Conservation (phyloP, 371 early-diverging fungal genomes). For the Apophysomyces ossiformis region DNA sequence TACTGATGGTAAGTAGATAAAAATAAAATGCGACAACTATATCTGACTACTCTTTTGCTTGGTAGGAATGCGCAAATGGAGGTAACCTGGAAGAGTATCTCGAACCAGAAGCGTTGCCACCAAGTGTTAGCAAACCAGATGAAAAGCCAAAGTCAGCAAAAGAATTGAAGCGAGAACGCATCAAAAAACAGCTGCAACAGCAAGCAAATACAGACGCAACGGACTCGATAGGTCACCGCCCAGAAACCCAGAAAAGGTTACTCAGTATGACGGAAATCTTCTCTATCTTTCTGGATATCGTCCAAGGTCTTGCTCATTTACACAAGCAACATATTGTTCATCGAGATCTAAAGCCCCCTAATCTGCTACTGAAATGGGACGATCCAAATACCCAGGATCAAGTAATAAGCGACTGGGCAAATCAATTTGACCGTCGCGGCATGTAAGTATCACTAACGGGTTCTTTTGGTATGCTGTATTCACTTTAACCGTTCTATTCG, state of each 20-base stretch:
- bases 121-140: slow-evolving; percentile 1
- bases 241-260: slow-evolving; percentile 32
- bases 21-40: not conserved
- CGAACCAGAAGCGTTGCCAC: slow-evolving; percentile 27
- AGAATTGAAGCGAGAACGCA: slow-evolving; percentile 44
- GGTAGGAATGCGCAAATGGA: slow-evolving; percentile 89
- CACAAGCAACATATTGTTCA: slow-evolving; percentile 85
- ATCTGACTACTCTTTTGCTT: not conserved
- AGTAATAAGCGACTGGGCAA: slow-evolving; percentile 32
- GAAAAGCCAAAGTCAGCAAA: slow-evolving; percentile 24
- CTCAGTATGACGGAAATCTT: slow-evolving; percentile 77
- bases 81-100: slow-evolving; percentile 95
- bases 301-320: slow-evolving; percentile 85
- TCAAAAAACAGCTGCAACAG: slow-evolving; percentile 35
- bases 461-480: too few species aligned
- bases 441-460: slow-evolving; percentile 8
- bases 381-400: slow-evolving; percentile 32
- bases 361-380: slow-evolving; percentile 80
- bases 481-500: too few species aligned
- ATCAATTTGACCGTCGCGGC: slow-evolving; percentile 26
- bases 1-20: slow-evolving; percentile 72
- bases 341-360: slow-evolving; percentile 92
- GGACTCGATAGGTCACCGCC: not conserved
- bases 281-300: slow-evolving; percentile 87
- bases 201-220: not conserved